Evolutionary conservation across 192 early-diverging fungal species (phyloP), one percentile per base, ranked within the genome.

Genomic region (Powellomyces hirtus): DNA sequence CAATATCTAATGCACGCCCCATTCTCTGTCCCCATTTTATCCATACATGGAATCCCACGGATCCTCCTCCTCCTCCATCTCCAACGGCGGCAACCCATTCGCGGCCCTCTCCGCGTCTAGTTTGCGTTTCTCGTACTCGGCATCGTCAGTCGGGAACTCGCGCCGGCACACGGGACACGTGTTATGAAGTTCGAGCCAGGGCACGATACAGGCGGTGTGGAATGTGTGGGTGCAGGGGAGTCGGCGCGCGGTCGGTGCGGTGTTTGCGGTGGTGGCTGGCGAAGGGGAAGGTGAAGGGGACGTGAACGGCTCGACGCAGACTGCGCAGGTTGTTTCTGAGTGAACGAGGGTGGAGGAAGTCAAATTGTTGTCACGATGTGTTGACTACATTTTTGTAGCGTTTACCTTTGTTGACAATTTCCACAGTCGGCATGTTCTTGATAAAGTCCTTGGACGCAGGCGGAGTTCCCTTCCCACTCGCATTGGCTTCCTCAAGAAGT

Each of bases 401-500:
- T 31, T 42, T 33, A 11, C 20, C 18, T 22, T 16, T 6, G n/a
- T 62, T 18, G n/a, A n/a, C n/a, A n/a, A n/a, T n/a, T n/a, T 60
- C 60, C 8, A 59, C 33, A 8, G 42, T 50, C 5, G 62, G 55
- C 22, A 78, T 38, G 35, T 50, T 67, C 0, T 2, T 14, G 20
- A 71, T 16, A 26, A 63, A 78, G 20, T 20, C 31, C 57, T 75
- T 75, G 5, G 76, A 75, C 22, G 76, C 69, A 18, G 76, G 72
- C 16, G 76, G 72, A 5, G 27, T 22, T 62, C 62, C 53, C 18
- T 1, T 37, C 11, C 71, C 83, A 81, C 72, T 79, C 6, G 75
- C 78, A 40, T 77, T 79, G 1, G 78, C 82, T 56, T 86, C 84
- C 6, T 82, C 76, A 58, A 86, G 72, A 29, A 86, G 52, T 30